Evolutionary conservation across 305 asterid genomes (phyloP).

Genomic region (Plantago coronopus): DNA sequence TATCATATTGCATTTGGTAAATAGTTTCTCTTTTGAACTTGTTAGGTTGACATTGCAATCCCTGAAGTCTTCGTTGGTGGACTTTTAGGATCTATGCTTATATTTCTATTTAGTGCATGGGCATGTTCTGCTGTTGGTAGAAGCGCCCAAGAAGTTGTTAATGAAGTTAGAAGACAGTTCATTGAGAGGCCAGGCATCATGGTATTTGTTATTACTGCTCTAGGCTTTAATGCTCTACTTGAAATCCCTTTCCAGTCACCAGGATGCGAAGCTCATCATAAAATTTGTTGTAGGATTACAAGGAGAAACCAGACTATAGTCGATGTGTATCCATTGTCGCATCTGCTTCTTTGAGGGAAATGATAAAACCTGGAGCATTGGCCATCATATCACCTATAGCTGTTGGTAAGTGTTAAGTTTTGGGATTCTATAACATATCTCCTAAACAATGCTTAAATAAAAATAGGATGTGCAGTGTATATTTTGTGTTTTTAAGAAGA

Average conservation of each 20-base stretch:
- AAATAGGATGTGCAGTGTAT: not conserved
- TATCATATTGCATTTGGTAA: not conserved
- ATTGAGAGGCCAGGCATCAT: constrained; percentile 99
- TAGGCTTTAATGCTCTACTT: constrained; percentile 15
- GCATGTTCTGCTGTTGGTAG: constrained; percentile 98
- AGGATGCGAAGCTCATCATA: constrained; percentile 8
- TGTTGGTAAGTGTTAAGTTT: constrained; percentile 55
- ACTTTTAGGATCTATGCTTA: constrained; percentile 95
- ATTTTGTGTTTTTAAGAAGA: not conserved
- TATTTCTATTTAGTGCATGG: constrained; percentile 96
- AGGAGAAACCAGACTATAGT: constrained; percentile 94
- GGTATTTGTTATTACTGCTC: constrained; percentile 47
- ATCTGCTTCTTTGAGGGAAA: constrained; percentile 94
- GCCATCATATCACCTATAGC: constrained; percentile 88
- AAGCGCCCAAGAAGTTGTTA: constrained; percentile 97
- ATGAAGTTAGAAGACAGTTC: constrained; percentile 97
- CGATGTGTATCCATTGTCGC: constrained; percentile 99
- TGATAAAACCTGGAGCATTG: constrained; percentile 97
- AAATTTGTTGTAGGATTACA: constrained; percentile 66
- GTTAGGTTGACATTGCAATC: constrained; percentile 93
- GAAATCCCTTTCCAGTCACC: constrained; percentile 16
- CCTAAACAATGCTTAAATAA: not conserved
- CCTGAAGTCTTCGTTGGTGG: constrained; percentile 99
- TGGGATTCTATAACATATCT: not conserved
- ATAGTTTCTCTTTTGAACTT: constrained; percentile 16